phyloP scores from a whole-genome alignment of 805 yeast species.

The Scheffersomyces spartinae region DNA sequence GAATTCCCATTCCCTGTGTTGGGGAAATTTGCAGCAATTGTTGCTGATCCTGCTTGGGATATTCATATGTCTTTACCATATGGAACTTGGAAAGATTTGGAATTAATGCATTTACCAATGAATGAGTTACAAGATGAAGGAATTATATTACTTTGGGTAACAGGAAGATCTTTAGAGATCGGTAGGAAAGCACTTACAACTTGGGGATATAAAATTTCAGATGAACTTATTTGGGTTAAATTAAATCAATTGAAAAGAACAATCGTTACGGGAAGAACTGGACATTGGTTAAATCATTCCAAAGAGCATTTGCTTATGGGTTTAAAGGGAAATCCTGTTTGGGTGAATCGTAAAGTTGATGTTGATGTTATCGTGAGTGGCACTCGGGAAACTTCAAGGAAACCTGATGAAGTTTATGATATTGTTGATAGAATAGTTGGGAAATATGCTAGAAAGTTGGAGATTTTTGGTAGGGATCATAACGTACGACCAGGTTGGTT shows the following conservation, averaged over 20 bases:
- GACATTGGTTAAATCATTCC: slow-evolving; percentile 94
- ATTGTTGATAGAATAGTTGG: slow-evolving; percentile 82
- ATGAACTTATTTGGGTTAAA: slow-evolving; percentile 86
- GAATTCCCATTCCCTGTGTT: slow-evolving; percentile 55
- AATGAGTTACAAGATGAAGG: slow-evolving; percentile 74
- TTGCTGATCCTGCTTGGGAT: slow-evolving; percentile 96
- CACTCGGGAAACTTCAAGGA: slow-evolving; percentile 80
- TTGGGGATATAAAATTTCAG: slow-evolving; percentile 76
- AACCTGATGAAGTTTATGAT: slow-evolving; percentile 84
- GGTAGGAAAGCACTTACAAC: slow-evolving; percentile 65
- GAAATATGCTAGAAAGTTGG: slow-evolving; percentile 62
- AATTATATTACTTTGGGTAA: slow-evolving; percentile 79
- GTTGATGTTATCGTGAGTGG: slow-evolving; percentile 69
- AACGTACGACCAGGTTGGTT: slow-evolving; percentile 88
- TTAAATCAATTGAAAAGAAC: slow-evolving; percentile 81
- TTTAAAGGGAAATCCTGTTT: slow-evolving; percentile 63
- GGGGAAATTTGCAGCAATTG: slow-evolving; percentile 72
- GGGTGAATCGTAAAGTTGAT: slow-evolving; percentile 61
- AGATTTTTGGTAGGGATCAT: slow-evolving; percentile 81
- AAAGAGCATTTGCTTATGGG: slow-evolving; percentile 88
- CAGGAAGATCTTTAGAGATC: slow-evolving; percentile 84
- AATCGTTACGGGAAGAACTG: slow-evolving; percentile 91
- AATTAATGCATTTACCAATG: slow-evolving; percentile 55
- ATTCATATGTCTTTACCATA: slow-evolving; percentile 81
- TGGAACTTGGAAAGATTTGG: slow-evolving; percentile 70